Conservation (phyloP, 805 yeast genomes). For the Candida cerambycidarum region DNA sequence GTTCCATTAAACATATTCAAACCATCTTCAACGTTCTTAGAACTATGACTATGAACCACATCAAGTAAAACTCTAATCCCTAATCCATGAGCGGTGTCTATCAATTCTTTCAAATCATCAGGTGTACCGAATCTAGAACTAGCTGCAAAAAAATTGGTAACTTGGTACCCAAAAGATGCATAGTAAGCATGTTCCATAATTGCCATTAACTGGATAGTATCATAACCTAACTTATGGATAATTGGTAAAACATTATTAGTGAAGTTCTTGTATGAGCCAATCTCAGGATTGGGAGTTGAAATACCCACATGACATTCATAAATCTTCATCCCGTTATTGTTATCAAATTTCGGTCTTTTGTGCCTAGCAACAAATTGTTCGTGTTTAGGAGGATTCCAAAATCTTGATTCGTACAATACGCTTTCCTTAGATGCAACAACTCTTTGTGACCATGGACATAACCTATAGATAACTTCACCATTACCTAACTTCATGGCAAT, state of each 20-base stretch:
- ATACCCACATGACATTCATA: slow-evolving; percentile 97
- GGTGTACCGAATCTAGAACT: slow-evolving; percentile 94
- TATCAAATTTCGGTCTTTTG: slow-evolving; percentile 54
- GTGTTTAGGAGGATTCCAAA: slow-evolving; percentile 75
- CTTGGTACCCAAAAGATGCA: slow-evolving; percentile 97
- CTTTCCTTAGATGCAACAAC: slow-evolving; percentile 69
- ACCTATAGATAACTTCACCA: slow-evolving; percentile 72
- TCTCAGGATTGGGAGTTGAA: slow-evolving; percentile 82
- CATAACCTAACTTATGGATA: slow-evolving; percentile 82
- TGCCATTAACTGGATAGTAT: slow-evolving; percentile 95
- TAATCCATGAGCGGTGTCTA: slow-evolving; percentile 87
- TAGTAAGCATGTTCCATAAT: slow-evolving; percentile 98
- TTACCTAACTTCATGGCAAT: slow-evolving; percentile 61
- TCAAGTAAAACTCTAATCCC: slow-evolving; percentile 87
- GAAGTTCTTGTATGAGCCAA: slow-evolving; percentile 86
- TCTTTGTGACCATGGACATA: slow-evolving; percentile 87
- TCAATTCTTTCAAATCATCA: slow-evolving; percentile 85
- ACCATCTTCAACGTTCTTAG: slow-evolving; percentile 93
- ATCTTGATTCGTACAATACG: slow-evolving; percentile 75
- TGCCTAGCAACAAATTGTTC: slow-evolving; percentile 59
- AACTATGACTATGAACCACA: slow-evolving; percentile 94
- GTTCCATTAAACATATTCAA: slow-evolving; percentile 92
- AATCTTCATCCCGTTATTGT: slow-evolving; percentile 58
- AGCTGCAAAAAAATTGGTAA: slow-evolving; percentile 86
- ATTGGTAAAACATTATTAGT: slow-evolving; percentile 79